A percentile compares a stretch with the other conserved stretches of the same genome.
Conservation (phyloP, 2,329 filamentous ascomycete genomes). For the Xylaria digitata region DNA sequence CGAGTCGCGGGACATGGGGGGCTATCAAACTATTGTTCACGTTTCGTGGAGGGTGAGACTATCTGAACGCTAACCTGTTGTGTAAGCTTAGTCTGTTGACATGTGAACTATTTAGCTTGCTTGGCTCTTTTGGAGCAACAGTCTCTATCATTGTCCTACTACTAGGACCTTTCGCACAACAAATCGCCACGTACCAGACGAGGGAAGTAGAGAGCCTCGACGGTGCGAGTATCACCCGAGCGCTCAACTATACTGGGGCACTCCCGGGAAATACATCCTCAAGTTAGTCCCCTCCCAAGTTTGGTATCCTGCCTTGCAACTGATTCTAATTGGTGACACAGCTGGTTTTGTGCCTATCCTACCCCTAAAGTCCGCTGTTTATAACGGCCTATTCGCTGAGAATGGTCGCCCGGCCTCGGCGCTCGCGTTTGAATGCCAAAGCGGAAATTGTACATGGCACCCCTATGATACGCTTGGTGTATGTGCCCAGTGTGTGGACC, state of each 20-base stretch:
- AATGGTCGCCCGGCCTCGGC: conserved; percentile 46
- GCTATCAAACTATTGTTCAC: conserved; percentile 47
- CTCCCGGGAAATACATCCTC: conserved; percentile 43
- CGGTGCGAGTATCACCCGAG: conserved; percentile 46
- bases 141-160: conserved; percentile 47
- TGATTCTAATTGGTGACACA: conserved; percentile 17
- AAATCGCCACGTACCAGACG: conserved; percentile 48
- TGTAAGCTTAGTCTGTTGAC: neutral
- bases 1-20: conserved; percentile 49
- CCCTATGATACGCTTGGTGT: conserved; percentile 48
- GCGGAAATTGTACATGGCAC: conserved; percentile 49
- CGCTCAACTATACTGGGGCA: conserved; percentile 47
- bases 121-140: conserved; percentile 48
- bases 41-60: conserved; percentile 47
- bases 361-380: conserved; percentile 51
- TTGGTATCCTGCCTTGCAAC: neutral
- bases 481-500: conserved; percentile 46
- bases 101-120: conserved; percentile 32
- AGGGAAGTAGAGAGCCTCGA: conserved; percentile 37
- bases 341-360: conserved; percentile 50
- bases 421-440: conserved; percentile 47
- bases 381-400: conserved; percentile 52
- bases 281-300: conserved; percentile 33
- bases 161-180: conserved; percentile 50
- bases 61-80: neutral